Conservation (phyloP, 2,329 filamentous ascomycete genomes). For the Aspergillus alliaceus region DNA sequence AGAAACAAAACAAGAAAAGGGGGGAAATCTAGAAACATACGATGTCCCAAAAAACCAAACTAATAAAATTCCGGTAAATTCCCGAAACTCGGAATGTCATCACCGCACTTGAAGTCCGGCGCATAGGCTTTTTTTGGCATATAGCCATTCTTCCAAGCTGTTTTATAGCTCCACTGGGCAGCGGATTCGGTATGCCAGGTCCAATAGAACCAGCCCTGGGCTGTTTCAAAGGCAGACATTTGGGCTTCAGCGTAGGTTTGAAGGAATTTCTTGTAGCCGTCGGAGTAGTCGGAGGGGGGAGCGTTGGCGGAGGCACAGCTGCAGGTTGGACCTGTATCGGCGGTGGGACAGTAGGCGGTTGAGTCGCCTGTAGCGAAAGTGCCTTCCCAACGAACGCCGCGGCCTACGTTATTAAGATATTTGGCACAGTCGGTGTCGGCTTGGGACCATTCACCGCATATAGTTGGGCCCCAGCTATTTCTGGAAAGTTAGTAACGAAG, state of each 20-base stretch:
- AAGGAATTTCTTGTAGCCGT: slow-evolving; percentile 79
- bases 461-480: slow-evolving; percentile 75
- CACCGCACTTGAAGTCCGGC: slow-evolving; percentile 67
- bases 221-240: slow-evolving; percentile 90
- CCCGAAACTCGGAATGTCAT: slow-evolving; percentile 46
- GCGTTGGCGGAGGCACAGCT: slow-evolving; percentile 76
- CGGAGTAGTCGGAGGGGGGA: slow-evolving; percentile 65
- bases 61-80: slow-evolving; percentile 46
- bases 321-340: slow-evolving; percentile 60
- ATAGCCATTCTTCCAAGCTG: slow-evolving; percentile 70
- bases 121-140: slow-evolving; percentile 74
- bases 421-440: slow-evolving; percentile 92
- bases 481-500: slow-evolving; percentile 6
- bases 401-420: slow-evolving; percentile 84
- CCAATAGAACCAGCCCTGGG: slow-evolving; percentile 99
- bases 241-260: slow-evolving; percentile 91
- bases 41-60: slow-evolving; percentile 11
- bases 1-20: background rate
- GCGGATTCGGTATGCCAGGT: slow-evolving; percentile 90
- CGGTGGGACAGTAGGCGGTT: slow-evolving; percentile 71
- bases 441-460: slow-evolving; percentile 97
- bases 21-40: slow-evolving; percentile 8
- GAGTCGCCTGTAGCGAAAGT: slow-evolving; percentile 69
- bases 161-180: slow-evolving; percentile 74
- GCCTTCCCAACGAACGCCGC: slow-evolving; percentile 89